phyloP scores from a whole-genome alignment of 2,329 filamentous ascomycete species.

The Penicillium polonicum region DNA sequence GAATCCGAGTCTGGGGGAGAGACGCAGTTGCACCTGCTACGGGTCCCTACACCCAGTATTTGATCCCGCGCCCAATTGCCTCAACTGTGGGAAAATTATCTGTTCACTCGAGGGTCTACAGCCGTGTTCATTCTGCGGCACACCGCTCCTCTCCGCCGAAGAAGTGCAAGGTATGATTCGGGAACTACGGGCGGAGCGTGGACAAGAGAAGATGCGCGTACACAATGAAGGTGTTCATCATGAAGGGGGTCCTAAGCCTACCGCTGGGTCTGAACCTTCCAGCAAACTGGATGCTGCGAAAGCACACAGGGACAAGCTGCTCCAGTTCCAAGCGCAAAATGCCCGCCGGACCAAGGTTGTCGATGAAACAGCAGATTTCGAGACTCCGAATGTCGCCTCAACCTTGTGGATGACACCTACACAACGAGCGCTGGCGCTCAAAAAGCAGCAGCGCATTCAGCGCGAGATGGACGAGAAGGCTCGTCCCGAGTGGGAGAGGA shows the following conservation, averaged over 20 bases:
- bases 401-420: conserved; percentile 83
- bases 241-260: conserved; percentile 35
- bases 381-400: conserved; percentile 59
- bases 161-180: conserved; percentile 85
- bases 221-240: conserved; percentile 60
- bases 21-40: conserved; percentile 80
- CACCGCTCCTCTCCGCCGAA: conserved; percentile 65
- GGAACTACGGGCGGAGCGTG: conserved; percentile 79
- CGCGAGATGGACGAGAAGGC: conserved; percentile 85
- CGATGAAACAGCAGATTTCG: conserved; percentile 78
- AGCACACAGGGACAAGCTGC: conserved; percentile 75
- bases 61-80: conserved; percentile 87
- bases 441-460: conserved; percentile 78
- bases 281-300: conserved; percentile 68
- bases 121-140: conserved; percentile 86
- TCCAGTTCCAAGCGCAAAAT: conserved; percentile 82
- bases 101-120: conserved; percentile 92
- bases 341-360: conserved; percentile 78
- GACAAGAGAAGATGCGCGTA: conserved; percentile 77
- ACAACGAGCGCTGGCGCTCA: conserved; percentile 78
- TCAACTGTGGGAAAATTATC: conserved; percentile 90
- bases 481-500: conserved; percentile 83
- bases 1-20: conserved; percentile 69
- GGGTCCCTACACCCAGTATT: conserved; percentile 84
- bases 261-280: conserved; percentile 22